A percentile compares a stretch with the other conserved stretches of the same genome.
Conservation (phyloP, 495 filamentous ascomycete genomes). For the Neurospora pannonica region DNA sequence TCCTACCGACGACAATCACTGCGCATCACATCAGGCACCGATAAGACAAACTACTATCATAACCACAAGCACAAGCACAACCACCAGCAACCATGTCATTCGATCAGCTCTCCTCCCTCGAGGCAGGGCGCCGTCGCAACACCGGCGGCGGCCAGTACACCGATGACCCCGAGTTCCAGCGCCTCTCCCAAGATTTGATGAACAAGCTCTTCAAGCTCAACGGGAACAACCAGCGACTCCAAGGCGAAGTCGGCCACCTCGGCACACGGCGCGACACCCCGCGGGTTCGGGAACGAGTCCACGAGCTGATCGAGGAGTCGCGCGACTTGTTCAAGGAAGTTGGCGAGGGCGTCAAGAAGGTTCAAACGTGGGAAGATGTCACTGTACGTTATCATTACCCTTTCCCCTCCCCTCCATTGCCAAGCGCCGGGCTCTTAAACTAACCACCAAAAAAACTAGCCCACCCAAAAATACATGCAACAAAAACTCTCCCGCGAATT, state of each 20-base stretch:
- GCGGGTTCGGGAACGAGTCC: slow-evolving; percentile 80
- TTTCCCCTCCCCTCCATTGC: slow-evolving; percentile 5
- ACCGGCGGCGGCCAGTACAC: slow-evolving; percentile 50
- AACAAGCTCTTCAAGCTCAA: slow-evolving; percentile 81
- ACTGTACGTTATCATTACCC: slow-evolving; percentile 50
- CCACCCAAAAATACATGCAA: slow-evolving; percentile 81
- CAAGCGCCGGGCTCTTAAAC: background rate
- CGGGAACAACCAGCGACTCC: slow-evolving; percentile 72
- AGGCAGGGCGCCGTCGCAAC: slow-evolving; percentile 46
- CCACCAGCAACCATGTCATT: slow-evolving; percentile 62
- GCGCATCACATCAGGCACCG: background rate
- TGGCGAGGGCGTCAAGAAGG: slow-evolving; percentile 85
- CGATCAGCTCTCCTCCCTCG: slow-evolving; percentile 71
- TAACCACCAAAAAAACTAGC: slow-evolving; percentile 36
- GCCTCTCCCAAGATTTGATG: slow-evolving; percentile 68
- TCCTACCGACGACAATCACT: background rate
- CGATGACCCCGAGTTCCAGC: slow-evolving; percentile 89
- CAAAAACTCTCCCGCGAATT: slow-evolving; percentile 91
- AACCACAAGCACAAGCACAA: background rate
- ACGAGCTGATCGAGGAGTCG: slow-evolving; percentile 75
- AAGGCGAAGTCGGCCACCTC: slow-evolving; percentile 69
- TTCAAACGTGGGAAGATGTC: slow-evolving; percentile 83
- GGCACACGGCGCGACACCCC: slow-evolving; percentile 89
- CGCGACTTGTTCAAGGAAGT: slow-evolving; percentile 82
- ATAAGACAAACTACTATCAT: background rate